Conservation (phyloP, 73 alveolate genomes). For the Uronychia setigera region DNA sequence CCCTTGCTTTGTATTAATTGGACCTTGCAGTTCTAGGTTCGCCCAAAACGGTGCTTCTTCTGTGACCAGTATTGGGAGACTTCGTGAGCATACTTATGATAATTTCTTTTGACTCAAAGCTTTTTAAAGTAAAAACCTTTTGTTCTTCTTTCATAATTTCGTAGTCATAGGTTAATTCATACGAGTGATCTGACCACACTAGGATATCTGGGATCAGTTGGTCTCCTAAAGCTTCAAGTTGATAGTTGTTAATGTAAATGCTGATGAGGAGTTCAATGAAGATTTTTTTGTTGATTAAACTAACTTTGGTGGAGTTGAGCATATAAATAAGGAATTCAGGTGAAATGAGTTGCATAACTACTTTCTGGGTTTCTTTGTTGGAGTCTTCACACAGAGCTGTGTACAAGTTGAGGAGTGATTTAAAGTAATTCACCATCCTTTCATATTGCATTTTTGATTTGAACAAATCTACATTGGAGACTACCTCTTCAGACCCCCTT, state of each 20-base stretch:
- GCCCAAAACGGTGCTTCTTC: too few species aligned
- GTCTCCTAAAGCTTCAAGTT: background rate
- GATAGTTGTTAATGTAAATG: background rate
- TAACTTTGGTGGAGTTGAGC: background rate
- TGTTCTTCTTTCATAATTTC: background rate
- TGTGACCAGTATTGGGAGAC: too few species aligned
- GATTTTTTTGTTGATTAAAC: background rate
- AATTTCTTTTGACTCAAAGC: background rate
- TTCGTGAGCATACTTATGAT: too few species aligned
- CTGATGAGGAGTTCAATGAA: background rate
- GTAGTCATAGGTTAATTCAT: background rate
- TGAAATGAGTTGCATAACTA: background rate
- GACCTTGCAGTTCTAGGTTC: too few species aligned
- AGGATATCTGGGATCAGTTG: slow-evolving; percentile 7
- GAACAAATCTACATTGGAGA: background rate
- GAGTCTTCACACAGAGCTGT: slow-evolving; percentile 7
- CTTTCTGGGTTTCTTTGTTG: slow-evolving; percentile 5
- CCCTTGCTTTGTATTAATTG: too few species aligned
- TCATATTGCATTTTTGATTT: background rate
- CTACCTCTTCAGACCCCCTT: background rate
- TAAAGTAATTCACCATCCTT: background rate
- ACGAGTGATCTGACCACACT: background rate
- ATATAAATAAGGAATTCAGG: slow-evolving; percentile 9
- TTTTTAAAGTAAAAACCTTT: background rate
- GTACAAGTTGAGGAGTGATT: background rate